Evolutionary conservation across 2,329 filamentous ascomycete genomes (phyloP).

Genomic region (Curvularia sp.): DNA sequence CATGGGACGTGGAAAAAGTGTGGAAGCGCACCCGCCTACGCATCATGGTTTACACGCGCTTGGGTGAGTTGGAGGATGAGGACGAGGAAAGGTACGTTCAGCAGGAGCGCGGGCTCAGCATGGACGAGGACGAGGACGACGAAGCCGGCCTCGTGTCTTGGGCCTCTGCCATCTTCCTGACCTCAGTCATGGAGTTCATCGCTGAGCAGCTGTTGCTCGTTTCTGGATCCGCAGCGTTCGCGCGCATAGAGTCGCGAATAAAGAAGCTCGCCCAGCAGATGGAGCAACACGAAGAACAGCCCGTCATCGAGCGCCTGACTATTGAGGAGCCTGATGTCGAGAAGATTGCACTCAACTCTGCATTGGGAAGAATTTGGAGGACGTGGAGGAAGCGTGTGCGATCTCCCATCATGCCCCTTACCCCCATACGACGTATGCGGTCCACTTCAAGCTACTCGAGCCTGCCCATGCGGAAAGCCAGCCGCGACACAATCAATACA

Average conservation of each 20-base stretch:
- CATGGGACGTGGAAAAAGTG: constrained; percentile 89
- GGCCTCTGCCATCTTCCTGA: constrained; percentile 92
- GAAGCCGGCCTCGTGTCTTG: constrained; percentile 71
- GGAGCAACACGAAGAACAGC: constrained; percentile 62
- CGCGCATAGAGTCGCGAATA: constrained; percentile 59
- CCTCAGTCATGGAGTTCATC: constrained; percentile 91
- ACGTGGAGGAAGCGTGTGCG: constrained; percentile 90
- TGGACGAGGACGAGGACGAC: constrained; percentile 55
- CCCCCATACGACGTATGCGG: constrained; percentile 34
- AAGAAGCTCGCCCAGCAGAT: constrained; percentile 44
- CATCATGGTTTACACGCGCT: constrained; percentile 97
- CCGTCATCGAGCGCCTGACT: constrained; percentile 69
- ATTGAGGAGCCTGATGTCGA: constrained; percentile 93
- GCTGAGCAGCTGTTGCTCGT: constrained; percentile 90
- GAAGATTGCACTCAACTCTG: constrained; percentile 86
- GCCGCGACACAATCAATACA: constrained; percentile 39
- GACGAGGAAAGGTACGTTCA: constrained; percentile 91
- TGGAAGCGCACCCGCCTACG: constrained; percentile 93
- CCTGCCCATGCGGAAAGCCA: constrained; percentile 39
- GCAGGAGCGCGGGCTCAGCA: constrained; percentile 70
- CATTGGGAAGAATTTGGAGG: constrained; percentile 88
- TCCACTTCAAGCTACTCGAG: constrained; percentile 41
- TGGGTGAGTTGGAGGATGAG: constrained; percentile 97
- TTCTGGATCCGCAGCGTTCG: constrained; percentile 82
- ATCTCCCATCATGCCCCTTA: constrained; percentile 38